Base-by-base conservation (phyloP, 768 basidiomycete species). In the Trametes punicea region DNA sequence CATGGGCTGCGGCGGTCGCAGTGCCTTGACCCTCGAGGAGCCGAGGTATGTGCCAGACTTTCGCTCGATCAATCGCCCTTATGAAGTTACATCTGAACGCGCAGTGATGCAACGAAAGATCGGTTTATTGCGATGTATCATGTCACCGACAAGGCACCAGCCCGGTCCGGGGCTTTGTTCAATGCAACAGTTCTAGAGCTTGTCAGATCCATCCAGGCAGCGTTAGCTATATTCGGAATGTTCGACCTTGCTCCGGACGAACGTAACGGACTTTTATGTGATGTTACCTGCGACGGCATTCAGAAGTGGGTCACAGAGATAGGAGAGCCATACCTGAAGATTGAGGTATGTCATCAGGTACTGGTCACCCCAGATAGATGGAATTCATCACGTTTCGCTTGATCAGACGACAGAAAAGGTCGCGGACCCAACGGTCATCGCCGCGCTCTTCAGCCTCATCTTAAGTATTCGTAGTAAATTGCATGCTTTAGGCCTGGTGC, bases 1-100 rank as follows among this genome's bases (percentile, higher is more conserved):
- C n/a, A 85, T 91, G 81, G 90, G 89, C 2, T 88, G 87, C 65
- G 84, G 84, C 47, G 88, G 88, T n/a, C 80, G 90, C 39, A 80
- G 75, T 62, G 90, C 88, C 0, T 74, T 93, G 46, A 87, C 87
- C 15, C 81, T 93, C 29, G 83, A 90, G 61, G 84, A 88, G 61
- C 85, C 90, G 9, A 84, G 82, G 86, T 82, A 59, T 48, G 73
- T 66, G 6, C 42, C 7, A 44, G n/a, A n/a, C n/a, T n/a, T n/a
- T n/a, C 29, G 27, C 18, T 20, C 3, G 44, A 9, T 21, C 6
- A 51, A 30, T 56, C 44, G 41, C 44, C 46, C 48, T 23, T 18
- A 50, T 51, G 20, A 20, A 51, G 50, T 55, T 55, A 47, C 7
- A 13, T 18, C 13, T 20, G 51, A 18, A 59, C 31, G 29, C 10